Evolutionary conservation across 148 eudicot species (phyloP).

Genomic region (Chenopodium album): DNA sequence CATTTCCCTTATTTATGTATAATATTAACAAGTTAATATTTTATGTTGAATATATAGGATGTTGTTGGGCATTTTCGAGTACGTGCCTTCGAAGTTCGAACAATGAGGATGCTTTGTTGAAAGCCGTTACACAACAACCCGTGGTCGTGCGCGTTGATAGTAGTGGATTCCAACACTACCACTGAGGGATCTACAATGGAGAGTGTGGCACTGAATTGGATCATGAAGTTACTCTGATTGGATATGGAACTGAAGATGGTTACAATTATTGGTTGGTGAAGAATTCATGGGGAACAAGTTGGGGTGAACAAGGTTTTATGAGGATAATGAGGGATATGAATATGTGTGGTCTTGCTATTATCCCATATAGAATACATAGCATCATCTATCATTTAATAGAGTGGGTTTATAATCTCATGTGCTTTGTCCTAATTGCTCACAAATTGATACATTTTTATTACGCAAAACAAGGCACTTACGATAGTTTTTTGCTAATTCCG

Average conservation of each 20-base stretch:
- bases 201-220: constrained; percentile 26
- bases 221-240: constrained; percentile 38
- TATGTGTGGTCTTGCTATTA: constrained; percentile 4
- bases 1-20: no score
- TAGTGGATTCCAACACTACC: constrained; percentile 26
- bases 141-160: constrained; percentile 28
- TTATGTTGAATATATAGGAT: neutral
- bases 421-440: no score
- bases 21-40: no score
- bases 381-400: neutral
- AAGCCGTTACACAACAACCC: constrained; percentile 37
- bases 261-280: constrained; percentile 38
- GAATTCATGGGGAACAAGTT: constrained; percentile 37
- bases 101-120: constrained; percentile 27
- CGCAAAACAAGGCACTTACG: no score
- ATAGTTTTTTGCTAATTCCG: no score
- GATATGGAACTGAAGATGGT: constrained; percentile 30
- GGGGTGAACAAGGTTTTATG: constrained; percentile 47
- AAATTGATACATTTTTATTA: no score
- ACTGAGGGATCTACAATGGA: constrained; percentile 16
- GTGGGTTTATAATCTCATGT: no score
- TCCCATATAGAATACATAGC: neutral
- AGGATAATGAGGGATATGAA: constrained; percentile 30
- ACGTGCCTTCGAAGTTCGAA: constrained; percentile 4
- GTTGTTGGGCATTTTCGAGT: constrained; percentile 35